Base-by-base conservation (phyloP, 495 filamentous ascomycete species). In the Aspergillus kassunensis region DNA sequence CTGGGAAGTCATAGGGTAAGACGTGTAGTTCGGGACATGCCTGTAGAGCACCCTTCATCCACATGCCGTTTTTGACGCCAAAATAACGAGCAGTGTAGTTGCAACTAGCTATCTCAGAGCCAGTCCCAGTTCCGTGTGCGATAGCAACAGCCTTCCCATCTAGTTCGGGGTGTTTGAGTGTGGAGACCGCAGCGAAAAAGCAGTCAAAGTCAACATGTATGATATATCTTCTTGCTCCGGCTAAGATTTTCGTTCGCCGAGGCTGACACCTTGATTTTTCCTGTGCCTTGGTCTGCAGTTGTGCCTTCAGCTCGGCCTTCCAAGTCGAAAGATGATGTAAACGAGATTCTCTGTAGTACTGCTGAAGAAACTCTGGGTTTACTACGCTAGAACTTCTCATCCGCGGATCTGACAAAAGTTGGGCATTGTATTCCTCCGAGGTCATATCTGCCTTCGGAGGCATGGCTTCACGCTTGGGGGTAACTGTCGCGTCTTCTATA, bases 201-300 rank as follows among this genome's bases (percentile, higher is more conserved):
- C 88, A 90, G 65, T 98, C 93, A 61, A 97, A 97, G 61, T 98
- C 93, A 25, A 97, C 89, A 63, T 98, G 93, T 56, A 98, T 80
- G 41, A 98, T 81, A 55, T 97, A 98, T 54, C 88, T 71, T 50
- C 93, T 75, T 19, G 84, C 70, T 2, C 87, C 86, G 30, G 80
- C 67, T 0, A 72, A 63, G 27, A 67, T 64, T 52, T 80, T 85
- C 45, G 70, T 66, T 18, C 64, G 66, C 3, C 56, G 37, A 42
- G 64, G 75, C 48, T 81, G 80, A 18, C 80, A 81, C 4, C 76
- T 64, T 2, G 78, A 73, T 58, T 83, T 85, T 51, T 91, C 88
- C 2, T 80, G 79, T 10, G 90, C 81, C 54, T 92, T 73, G 12
- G 76, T 82, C 67, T 95, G 90, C 45, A 97, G 81, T 58, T 88